phyloP scores from a whole-genome alignment of 1,284 basidiomycete species.

The Cryptococcus jaspeensis region DNA sequence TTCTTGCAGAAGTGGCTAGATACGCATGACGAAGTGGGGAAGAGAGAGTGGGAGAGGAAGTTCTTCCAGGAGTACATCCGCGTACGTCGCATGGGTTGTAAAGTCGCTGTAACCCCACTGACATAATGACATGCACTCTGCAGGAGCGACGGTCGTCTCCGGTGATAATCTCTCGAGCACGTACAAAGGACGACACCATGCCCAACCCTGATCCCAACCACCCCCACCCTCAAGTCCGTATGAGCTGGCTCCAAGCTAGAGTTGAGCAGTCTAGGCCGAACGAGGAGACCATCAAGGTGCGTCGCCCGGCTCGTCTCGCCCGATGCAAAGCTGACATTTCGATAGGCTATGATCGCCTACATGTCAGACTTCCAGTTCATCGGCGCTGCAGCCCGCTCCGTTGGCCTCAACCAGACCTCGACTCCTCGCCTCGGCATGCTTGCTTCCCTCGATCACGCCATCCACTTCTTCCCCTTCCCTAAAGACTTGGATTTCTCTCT shows the following conservation, averaged over 20 bases:
- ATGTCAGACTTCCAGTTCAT: slow-evolving; percentile 81
- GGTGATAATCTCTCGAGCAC: slow-evolving; percentile 58
- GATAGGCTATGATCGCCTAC: slow-evolving; percentile 79
- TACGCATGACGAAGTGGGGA: slow-evolving; percentile 9
- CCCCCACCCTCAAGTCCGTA: slow-evolving; percentile 51
- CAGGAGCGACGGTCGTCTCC: slow-evolving; percentile 71
- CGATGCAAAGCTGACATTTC: not conserved
- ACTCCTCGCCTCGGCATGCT: slow-evolving; percentile 63
- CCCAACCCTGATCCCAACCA: slow-evolving; percentile 16
- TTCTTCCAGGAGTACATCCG: slow-evolving; percentile 53
- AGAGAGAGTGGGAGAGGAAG: slow-evolving; percentile 18
- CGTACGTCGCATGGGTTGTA: slow-evolving; percentile 44
- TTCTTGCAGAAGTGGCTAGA: slow-evolving; percentile 47
- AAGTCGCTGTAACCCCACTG: not conserved
- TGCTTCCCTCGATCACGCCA: slow-evolving; percentile 78
- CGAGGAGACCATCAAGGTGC: slow-evolving; percentile 73
- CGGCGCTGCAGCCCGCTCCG: slow-evolving; percentile 61
- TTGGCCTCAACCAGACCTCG: slow-evolving; percentile 59
- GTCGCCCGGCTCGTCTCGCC: slow-evolving; percentile 19
- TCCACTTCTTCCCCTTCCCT: slow-evolving; percentile 73
- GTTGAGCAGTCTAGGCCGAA: slow-evolving; percentile 61
- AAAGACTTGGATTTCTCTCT: slow-evolving; percentile 72
- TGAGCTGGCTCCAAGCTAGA: slow-evolving; percentile 74
- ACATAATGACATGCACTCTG: not conserved
- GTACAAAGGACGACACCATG: slow-evolving; percentile 5